Conservation (phyloP, 2,329 filamentous ascomycete species). For the Trichoderma sp. region DNA sequence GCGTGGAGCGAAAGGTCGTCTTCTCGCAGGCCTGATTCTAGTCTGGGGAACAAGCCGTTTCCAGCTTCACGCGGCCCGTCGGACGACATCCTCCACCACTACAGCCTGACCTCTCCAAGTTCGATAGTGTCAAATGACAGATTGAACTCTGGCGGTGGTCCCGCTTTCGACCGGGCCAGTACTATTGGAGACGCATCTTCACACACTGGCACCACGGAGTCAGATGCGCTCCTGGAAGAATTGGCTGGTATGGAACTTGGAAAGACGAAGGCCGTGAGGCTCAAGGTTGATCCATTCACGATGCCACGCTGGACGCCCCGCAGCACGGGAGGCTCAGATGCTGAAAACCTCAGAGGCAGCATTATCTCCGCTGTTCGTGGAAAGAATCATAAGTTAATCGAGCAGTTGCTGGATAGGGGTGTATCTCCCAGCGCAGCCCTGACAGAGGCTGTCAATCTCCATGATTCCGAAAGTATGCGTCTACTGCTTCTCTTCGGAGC, state of each 20-base stretch:
- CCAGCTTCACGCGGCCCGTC: neutral
- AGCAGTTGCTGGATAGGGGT: slow-evolving; percentile 57
- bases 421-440: slow-evolving; percentile 51
- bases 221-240: slow-evolving; percentile 8
- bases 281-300: slow-evolving; percentile 48
- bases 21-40: slow-evolving; percentile 11
- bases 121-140: neutral
- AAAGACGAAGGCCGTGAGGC: slow-evolving; percentile 23
- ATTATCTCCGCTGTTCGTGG: slow-evolving; percentile 54
- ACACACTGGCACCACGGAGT: neutral
- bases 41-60: neutral
- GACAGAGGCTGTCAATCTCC: slow-evolving; percentile 49
- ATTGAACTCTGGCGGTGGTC: neutral
- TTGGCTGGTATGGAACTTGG: slow-evolving; percentile 3
- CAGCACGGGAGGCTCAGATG: slow-evolving; percentile 18
- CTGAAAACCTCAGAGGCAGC: slow-evolving; percentile 31
- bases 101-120: slow-evolving; percentile 2
- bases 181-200: slow-evolving; percentile 11
- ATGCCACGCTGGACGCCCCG: slow-evolving; percentile 51
- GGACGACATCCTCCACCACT: slow-evolving; percentile 4
- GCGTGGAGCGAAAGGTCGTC: slow-evolving; percentile 9
- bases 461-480: slow-evolving; percentile 52
- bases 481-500: slow-evolving; percentile 56
- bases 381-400: slow-evolving; percentile 54
- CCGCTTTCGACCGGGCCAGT: slow-evolving; percentile 3